phyloP scores from a whole-genome alignment of 2,329 filamentous ascomycete genomes.

The Xylaria arbuscula region DNA sequence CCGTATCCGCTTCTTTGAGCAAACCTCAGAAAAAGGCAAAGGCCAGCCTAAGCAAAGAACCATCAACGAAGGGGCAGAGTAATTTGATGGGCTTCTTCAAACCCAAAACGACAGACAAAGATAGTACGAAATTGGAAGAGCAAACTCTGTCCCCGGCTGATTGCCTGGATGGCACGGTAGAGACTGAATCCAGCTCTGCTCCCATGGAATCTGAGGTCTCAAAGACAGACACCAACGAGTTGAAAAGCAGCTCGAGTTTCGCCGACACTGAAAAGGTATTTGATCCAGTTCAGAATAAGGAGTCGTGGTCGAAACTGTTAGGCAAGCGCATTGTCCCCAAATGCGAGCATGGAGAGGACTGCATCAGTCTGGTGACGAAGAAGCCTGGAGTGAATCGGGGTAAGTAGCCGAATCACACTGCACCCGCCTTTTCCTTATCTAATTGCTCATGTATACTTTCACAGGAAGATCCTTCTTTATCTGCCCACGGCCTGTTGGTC shows the following conservation, averaged over 20 bases:
- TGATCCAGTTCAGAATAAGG: constrained; percentile 78
- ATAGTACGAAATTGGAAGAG: constrained; percentile 33
- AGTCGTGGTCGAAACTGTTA: constrained; percentile 88
- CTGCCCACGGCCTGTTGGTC: constrained; percentile 79
- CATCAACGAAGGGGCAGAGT: constrained; percentile 57
- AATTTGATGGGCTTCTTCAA: constrained; percentile 86
- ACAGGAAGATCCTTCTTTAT: constrained; percentile 72
- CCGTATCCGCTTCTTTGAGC: constrained; percentile 36
- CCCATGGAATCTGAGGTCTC: background rate
- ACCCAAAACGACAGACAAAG: constrained; percentile 58
- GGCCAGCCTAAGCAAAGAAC: constrained; percentile 49
- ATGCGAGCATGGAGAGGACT: constrained; percentile 91
- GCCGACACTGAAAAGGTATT: constrained; percentile 59
- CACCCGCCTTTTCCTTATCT: background rate
- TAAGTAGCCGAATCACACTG: constrained; percentile 50
- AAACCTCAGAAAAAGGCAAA: constrained; percentile 55
- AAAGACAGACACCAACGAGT: constrained; percentile 23
- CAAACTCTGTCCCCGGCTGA: constrained; percentile 16
- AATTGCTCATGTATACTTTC: constrained; percentile 8
- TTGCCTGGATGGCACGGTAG: constrained; percentile 34
- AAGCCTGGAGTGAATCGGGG: constrained; percentile 87
- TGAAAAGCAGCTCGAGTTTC: constrained; percentile 18
- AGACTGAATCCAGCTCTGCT: constrained; percentile 26
- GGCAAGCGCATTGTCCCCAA: constrained; percentile 77
- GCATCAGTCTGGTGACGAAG: constrained; percentile 84